A percentile compares a stretch with the other conserved stretches of the same genome.
These are phyloP conservation scores for Tulasnella calospora DNA, from an alignment of 768 basidiomycete genomes.

Conservation along the genomic window DNA sequence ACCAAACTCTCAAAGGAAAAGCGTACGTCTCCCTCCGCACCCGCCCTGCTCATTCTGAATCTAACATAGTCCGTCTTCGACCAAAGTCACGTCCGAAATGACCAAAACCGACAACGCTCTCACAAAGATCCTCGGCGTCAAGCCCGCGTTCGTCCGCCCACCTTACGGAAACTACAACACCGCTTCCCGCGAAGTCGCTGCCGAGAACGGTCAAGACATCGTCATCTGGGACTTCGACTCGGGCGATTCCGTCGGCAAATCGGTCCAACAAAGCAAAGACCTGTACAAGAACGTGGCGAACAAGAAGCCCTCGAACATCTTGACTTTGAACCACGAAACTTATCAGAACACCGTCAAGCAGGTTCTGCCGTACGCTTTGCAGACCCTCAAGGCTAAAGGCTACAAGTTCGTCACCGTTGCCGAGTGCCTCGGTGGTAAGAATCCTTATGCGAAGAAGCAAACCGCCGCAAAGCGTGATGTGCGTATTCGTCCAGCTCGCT, in stretches of 20 bases:
- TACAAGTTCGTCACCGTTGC: not conserved
- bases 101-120: not conserved
- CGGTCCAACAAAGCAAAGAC: not conserved
- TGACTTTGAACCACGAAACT: not conserved
- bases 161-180: constrained; percentile 26
- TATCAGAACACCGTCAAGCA: no score
- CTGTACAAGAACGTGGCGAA: constrained; percentile 7
- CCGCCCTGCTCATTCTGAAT: no score
- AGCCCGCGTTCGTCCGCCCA: constrained; percentile 23
- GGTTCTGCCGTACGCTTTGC: no score
- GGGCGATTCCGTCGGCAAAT: constrained; percentile 17
- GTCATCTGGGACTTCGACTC: constrained; percentile 27
- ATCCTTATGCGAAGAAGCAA: not conserved
- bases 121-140: constrained; percentile 23
- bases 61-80: no score
- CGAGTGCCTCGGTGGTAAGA: not conserved
- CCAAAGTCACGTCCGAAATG: constrained; percentile 18
- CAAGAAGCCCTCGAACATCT: constrained; percentile 25
- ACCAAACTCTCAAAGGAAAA: not conserved
- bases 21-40: not conserved
- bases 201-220: not conserved
- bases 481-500: not conserved
- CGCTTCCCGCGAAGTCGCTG: not conserved
- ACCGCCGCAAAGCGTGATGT: not conserved
- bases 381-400: not conserved